Evolutionary conservation across 1,139 yeast genomes (phyloP).

Genomic region (Casaregolazyma lundiana): DNA sequence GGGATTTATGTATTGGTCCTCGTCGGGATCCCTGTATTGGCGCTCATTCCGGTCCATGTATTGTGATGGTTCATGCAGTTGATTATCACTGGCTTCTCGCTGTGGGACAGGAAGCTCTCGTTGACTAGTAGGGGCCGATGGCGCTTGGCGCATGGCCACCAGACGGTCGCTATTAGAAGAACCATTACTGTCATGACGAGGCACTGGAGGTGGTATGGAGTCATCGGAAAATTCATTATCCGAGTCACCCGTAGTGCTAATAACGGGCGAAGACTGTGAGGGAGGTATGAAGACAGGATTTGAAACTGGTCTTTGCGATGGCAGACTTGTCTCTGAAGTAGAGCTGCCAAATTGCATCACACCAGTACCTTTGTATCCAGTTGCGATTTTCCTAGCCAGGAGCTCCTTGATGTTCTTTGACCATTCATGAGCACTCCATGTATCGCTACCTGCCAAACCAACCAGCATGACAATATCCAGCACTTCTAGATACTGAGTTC

Average conservation of each 20-base stretch:
- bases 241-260: background rate
- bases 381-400: slow-evolving; percentile 56
- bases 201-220: slow-evolving; percentile 8
- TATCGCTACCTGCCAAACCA: slow-evolving; percentile 38
- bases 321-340: slow-evolving; percentile 1
- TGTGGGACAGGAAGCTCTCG: background rate
- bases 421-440: slow-evolving; percentile 76
- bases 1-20: slow-evolving; percentile 8
- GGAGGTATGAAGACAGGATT: slow-evolving; percentile 14
- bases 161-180: background rate
- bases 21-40: slow-evolving; percentile 1
- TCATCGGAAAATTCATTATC: background rate
- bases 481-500: slow-evolving; percentile 71
- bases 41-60: background rate
- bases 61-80: background rate
- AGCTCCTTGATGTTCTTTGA: slow-evolving; percentile 55
- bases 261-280: slow-evolving; percentile 2
- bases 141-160: background rate
- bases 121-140: slow-evolving; percentile 1
- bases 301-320: slow-evolving; percentile 16
- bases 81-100: background rate
- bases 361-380: slow-evolving; percentile 86
- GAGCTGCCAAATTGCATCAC: slow-evolving; percentile 5
- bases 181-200: slow-evolving; percentile 6
- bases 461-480: slow-evolving; percentile 47